Evolutionary conservation across 2,329 filamentous ascomycete species (phyloP), one percentile per base, ranked within the genome.

Genomic region (Fusarium agapanthi): DNA sequence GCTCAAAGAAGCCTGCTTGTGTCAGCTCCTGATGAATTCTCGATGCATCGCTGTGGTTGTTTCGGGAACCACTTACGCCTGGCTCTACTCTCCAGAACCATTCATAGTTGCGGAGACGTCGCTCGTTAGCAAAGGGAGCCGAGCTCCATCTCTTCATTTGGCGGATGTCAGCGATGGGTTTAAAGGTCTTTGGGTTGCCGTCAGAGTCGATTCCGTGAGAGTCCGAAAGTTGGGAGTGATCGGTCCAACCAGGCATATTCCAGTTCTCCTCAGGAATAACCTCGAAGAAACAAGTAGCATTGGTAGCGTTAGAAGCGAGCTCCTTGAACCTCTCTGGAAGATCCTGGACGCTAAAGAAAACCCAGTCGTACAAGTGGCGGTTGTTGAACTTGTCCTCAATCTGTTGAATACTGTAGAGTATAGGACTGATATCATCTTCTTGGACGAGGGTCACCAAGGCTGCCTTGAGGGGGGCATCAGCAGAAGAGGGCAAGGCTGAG

Each of bases 341-440:
- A 8, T 91, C 90, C 58, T 91, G 88, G 76, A 94, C 90, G 81
- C 95, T 96, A 86, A 96, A 94, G 83, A 97, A 95, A 45, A 93
- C 91, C 92, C 94, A 97, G 48, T 94, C 92, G 78, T 97, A 97
- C 77, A 92, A 92, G 84, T 94, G 92, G 72, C 93, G 94, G 78
- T 85, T 84, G 79, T 97, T 97, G 91, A 93, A 97, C 3, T 77
- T 77, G 9, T 79, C 72, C 63, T 84, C 81, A 7, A 83, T 70
- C 77, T 97, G 92, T 35, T 82, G 82, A 85, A 97, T 79, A 24
- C 80, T 80, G 28, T 74, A 78, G 47, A 82, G 71, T 32, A 81
- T 70, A 38, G 74, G 75, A 18, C 74, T 58, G 28, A 82, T 73
- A 51, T 82, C 81, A 34, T 74, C 35, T 50, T 82, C 79, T 48